A percentile compares a stretch with the other conserved stretches of the same genome.
These are phyloP conservation scores for Roridomyces roridus DNA, from an alignment of 768 basidiomycete species.

Conservation along the genomic window DNA sequence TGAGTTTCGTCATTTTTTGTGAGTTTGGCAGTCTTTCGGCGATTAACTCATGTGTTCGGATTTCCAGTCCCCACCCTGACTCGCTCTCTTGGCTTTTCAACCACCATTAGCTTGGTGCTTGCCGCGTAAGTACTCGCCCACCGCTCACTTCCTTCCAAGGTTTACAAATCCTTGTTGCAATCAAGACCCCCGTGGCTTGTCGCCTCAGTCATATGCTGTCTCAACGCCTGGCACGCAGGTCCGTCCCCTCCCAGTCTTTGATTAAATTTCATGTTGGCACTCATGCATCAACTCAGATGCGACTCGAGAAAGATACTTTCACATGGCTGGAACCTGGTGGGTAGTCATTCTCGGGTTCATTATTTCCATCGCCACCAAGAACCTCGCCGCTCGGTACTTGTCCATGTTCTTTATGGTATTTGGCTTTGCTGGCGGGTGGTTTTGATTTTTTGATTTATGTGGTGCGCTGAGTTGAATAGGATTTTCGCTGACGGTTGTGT, in stretches of 20 bases:
- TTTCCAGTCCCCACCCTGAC: slow-evolving; percentile 55
- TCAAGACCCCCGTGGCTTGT: slow-evolving; percentile 68
- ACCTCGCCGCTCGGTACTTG: slow-evolving; percentile 58
- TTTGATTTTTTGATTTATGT: background rate
- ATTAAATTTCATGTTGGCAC: background rate
- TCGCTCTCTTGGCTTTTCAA: slow-evolving; percentile 64
- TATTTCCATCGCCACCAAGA: slow-evolving; percentile 61
- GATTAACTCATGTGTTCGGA: background rate
- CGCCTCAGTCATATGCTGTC: slow-evolving; percentile 51
- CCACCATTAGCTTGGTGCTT: slow-evolving; percentile 60
- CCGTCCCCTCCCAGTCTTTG: background rate
- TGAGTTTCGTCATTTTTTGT: slow-evolving; percentile 68
- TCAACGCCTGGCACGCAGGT: slow-evolving; percentile 62
- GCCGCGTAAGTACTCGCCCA: slow-evolving; percentile 53
- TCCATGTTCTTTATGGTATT: slow-evolving; percentile 68
- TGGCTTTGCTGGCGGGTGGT: slow-evolving; percentile 48
- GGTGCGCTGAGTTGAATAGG: slow-evolving; percentile 27
- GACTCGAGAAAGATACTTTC: slow-evolving; percentile 71
- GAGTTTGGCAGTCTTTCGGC: too few species aligned
- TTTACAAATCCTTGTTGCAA: background rate
- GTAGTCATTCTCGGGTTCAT: slow-evolving; percentile 64
- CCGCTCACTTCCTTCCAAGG: background rate
- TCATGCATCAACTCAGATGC: slow-evolving; percentile 39
- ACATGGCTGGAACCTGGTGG: slow-evolving; percentile 62
- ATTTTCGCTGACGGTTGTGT: slow-evolving; percentile 56